Conservation (phyloP, 345 rosid genomes). For the Citrus cavaleriei region DNA sequence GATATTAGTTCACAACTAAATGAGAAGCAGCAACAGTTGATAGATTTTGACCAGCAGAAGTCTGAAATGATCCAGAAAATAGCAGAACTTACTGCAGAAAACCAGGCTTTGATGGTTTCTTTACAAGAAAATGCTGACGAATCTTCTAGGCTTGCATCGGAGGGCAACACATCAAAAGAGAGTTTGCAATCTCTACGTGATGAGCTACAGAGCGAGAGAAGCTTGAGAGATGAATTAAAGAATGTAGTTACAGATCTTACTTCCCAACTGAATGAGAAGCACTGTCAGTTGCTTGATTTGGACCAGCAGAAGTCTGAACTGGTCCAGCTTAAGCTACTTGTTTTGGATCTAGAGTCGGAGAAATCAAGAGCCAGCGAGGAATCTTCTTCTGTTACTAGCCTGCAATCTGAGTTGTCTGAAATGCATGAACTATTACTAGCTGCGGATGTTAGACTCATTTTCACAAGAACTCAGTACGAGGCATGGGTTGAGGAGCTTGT, state of each 20-base stretch:
- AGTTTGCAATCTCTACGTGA: conserved; percentile 31
- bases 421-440: conserved; percentile 50
- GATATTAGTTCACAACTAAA: conserved; percentile 54
- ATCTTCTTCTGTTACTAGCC: conserved; percentile 39
- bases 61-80: conserved; percentile 28
- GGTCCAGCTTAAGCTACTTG: conserved; percentile 49
- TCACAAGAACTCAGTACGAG: conserved; percentile 51
- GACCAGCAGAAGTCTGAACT: conserved; percentile 51
- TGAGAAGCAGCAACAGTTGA: conserved; percentile 45
- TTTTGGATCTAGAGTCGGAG: conserved; percentile 60
- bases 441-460: conserved; percentile 47
- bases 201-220: conserved; percentile 52
- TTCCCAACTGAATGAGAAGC: conserved; percentile 51
- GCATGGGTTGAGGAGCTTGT: conserved; percentile 40
- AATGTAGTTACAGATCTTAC: conserved; percentile 43
- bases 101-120: conserved; percentile 44
- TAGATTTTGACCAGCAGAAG: conserved; percentile 42
- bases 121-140: conserved; percentile 51
- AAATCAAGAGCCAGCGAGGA: conserved; percentile 41
- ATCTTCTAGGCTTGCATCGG: conserved; percentile 40
- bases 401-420: conserved; percentile 63
- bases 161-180: conserved; percentile 44
- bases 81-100: conserved; percentile 53
- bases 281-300: conserved; percentile 44
- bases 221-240: conserved; percentile 39